Conservation (phyloP, 345 rosid genomes). For the Turnera subulata region DNA sequence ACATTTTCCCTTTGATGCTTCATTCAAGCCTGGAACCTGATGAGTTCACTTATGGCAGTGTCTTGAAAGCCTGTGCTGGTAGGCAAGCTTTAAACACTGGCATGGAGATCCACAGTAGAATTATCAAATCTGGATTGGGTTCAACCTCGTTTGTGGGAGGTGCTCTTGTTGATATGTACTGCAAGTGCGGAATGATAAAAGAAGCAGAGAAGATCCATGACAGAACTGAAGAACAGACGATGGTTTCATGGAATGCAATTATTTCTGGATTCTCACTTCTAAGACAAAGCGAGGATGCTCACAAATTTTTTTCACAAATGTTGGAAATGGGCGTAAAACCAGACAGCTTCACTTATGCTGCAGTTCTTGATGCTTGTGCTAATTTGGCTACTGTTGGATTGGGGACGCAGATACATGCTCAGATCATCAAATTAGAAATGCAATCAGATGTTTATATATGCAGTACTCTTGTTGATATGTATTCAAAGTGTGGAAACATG, state of each 20-base stretch:
- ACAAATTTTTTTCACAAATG: constrained; percentile 57
- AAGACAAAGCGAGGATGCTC: constrained; percentile 82
- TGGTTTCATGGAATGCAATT: constrained; percentile 74
- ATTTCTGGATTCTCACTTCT: constrained; percentile 69
- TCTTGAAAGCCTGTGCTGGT: constrained; percentile 76
- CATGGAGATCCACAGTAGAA: constrained; percentile 64
- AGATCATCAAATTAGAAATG: constrained; percentile 64
- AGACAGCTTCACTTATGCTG: constrained; percentile 80
- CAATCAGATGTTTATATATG: constrained; percentile 69
- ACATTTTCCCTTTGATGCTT: constrained; percentile 62
- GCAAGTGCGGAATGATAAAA: constrained; percentile 68
- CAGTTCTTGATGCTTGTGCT: constrained; percentile 82
- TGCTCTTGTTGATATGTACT: constrained; percentile 85
- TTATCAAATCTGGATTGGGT: constrained; percentile 70
- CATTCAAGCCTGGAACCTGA: constrained; percentile 65
- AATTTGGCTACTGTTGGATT: constrained; percentile 72
- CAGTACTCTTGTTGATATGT: constrained; percentile 95
- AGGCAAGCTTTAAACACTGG: constrained; percentile 51
- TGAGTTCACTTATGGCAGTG: constrained; percentile 90
- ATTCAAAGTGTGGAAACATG: constrained; percentile 89
- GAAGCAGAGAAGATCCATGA: constrained; percentile 68
- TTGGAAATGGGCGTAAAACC: constrained; percentile 58
- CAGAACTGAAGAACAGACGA: constrained; percentile 43
- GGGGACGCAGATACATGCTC: constrained; percentile 87
- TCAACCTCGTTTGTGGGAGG: constrained; percentile 61